Percentiles rank a stretch among this genome's conserved stretches.
These are phyloP conservation scores for Saturnispora besseyi DNA, from an alignment of 805 yeast genomes.

Conservation along the genomic window DNA sequence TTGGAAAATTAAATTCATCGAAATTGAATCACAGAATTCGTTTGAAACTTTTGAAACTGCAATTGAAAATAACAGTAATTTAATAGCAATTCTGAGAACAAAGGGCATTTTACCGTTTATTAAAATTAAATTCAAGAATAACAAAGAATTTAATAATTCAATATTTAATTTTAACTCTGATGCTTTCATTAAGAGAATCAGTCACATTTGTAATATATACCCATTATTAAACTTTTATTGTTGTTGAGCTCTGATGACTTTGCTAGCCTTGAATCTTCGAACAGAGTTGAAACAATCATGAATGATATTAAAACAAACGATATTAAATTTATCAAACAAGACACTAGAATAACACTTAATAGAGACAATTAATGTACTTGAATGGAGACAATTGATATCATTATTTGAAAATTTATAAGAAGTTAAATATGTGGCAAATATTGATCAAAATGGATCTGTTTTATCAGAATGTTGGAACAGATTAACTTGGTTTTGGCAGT, in stretches of 20 bases:
- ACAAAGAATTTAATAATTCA: neutral
- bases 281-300: neutral
- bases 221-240: neutral
- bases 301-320: neutral
- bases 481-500: conserved; percentile 4
- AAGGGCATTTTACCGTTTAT: neutral
- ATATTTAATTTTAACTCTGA: neutral
- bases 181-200: neutral
- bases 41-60: conserved; percentile 1
- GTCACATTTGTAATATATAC: neutral
- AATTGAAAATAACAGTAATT: neutral
- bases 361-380: neutral
- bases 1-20: neutral
- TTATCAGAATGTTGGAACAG: neutral
- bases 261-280: neutral
- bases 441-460: neutral
- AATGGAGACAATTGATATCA: conserved; percentile 2
- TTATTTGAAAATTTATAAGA: neutral
- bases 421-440: neutral
- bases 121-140: neutral
- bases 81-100: neutral
- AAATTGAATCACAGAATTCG: neutral
- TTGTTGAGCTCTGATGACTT: neutral
- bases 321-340: neutral
- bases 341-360: neutral